These are phyloP conservation scores for Trichoderma aggressivum DNA, from an alignment of 2,329 filamentous ascomycete species.

Conservation along the genomic window DNA sequence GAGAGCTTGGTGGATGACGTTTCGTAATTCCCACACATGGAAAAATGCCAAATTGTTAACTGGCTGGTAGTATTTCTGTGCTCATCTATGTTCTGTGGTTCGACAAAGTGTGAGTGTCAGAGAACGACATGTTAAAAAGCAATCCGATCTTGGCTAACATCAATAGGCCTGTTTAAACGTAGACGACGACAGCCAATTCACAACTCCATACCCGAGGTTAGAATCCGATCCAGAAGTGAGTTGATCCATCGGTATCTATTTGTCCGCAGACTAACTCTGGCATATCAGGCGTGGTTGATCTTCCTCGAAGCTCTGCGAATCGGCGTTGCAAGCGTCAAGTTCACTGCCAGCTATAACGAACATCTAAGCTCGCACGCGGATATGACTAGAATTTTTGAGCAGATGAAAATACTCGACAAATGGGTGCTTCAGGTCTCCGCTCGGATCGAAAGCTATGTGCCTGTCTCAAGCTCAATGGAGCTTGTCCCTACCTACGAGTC, in stretches of 20 bases:
- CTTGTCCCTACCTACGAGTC: neutral
- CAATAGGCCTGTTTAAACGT: neutral
- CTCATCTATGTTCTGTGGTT: neutral
- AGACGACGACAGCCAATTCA: neutral
- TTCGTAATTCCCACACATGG: neutral
- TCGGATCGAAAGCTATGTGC: neutral
- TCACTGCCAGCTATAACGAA: neutral
- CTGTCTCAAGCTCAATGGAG: neutral
- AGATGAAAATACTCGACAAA: neutral
- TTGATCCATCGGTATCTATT: neutral
- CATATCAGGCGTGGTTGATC: neutral
- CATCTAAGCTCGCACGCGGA: neutral
- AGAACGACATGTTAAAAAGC: neutral
- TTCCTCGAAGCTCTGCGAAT: neutral
- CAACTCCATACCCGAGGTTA: neutral
- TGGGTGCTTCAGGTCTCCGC: neutral
- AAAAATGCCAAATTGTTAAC: neutral
- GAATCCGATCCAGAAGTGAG: neutral
- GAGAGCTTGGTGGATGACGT: neutral
- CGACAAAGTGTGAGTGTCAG: neutral
- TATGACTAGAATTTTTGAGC: neutral
- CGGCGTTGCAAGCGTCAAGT: neutral
- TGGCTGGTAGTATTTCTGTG: neutral
- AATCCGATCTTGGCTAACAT: neutral
- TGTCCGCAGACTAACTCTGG: neutral